Conservation (phyloP, 768 basidiomycete genomes). For the Thelephora aurantiotincta region DNA sequence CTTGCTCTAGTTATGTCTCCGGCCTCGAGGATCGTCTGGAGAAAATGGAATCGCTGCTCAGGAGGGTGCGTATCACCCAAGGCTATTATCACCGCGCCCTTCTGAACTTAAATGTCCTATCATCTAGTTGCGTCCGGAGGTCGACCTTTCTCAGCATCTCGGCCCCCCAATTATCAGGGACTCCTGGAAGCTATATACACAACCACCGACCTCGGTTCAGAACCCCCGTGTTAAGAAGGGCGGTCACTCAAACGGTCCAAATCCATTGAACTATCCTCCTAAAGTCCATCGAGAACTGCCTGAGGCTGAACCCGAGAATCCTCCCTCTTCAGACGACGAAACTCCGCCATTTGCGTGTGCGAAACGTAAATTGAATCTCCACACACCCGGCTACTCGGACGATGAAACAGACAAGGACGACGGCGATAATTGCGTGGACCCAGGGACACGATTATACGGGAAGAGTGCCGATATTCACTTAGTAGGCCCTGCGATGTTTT, state of each 20-base stretch:
- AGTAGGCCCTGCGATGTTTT: not conserved
- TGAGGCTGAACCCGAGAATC: too few relatives aligned
- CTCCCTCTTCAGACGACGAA: too few relatives aligned
- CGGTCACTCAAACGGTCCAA: too few relatives aligned
- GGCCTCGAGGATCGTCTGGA: conserved; percentile 22
- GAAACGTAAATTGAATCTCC: too few relatives aligned
- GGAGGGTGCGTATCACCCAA: conserved; percentile 17
- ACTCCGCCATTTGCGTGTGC: too few relatives aligned
- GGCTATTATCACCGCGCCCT: conserved; percentile 3
- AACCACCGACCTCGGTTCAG: conserved; percentile 7
- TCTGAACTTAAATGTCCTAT: conserved; percentile 14
- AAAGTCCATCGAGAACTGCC: too few relatives aligned
- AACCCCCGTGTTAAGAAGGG: too few relatives aligned
- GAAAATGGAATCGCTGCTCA: conserved; percentile 22
- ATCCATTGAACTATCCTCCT: too few relatives aligned
- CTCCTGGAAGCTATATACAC: conserved; percentile 39
- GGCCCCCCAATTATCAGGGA: conserved; percentile 48
- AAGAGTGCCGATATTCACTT: not conserved
- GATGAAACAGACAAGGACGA: too few relatives aligned
- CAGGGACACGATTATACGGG: not conserved
- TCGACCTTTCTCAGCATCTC: conserved; percentile 46
- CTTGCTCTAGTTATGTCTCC: conserved; percentile 16
- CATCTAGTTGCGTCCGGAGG: conserved; percentile 42
- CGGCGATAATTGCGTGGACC: not conserved
- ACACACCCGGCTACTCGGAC: too few relatives aligned